Conservation (phyloP, 1,284 basidiomycete genomes). For the Omphalotus olearius region DNA sequence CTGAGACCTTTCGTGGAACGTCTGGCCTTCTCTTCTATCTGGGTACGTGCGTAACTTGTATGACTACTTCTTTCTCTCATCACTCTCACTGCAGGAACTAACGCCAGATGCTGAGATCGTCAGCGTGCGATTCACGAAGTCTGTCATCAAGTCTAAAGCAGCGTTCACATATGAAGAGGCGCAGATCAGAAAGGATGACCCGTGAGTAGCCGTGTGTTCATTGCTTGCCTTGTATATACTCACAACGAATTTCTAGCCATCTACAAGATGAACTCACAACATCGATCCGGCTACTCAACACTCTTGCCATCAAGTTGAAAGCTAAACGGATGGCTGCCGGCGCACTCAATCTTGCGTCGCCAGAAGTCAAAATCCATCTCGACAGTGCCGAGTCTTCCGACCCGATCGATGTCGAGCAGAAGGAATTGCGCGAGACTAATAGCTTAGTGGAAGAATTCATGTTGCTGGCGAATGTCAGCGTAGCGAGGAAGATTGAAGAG, state of each 20-base stretch:
- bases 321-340: slow-evolving; percentile 89
- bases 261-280: slow-evolving; percentile 82
- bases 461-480: slow-evolving; percentile 95
- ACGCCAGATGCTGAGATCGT: slow-evolving; percentile 86
- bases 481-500: slow-evolving; percentile 90
- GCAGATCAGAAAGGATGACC: slow-evolving; percentile 90
- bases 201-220: slow-evolving; percentile 42
- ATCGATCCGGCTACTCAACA: slow-evolving; percentile 88
- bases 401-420: slow-evolving; percentile 97
- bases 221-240: not conserved
- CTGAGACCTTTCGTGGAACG: slow-evolving; percentile 92
- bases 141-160: slow-evolving; percentile 94
- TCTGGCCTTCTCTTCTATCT: slow-evolving; percentile 93
- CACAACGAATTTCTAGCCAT: slow-evolving; percentile 40
- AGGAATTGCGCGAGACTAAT: slow-evolving; percentile 91
- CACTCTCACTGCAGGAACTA: slow-evolving; percentile 59
- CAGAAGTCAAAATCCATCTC: slow-evolving; percentile 96
- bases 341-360: slow-evolving; percentile 94
- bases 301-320: slow-evolving; percentile 84
- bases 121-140: slow-evolving; percentile 90
- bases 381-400: slow-evolving; percentile 91
- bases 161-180: slow-evolving; percentile 99
- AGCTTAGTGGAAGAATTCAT: slow-evolving; percentile 99
- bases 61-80: slow-evolving; percentile 8
- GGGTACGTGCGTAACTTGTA: slow-evolving; percentile 57